Conservation (phyloP, 495 filamentous ascomycete genomes). For the Aspergillus hancockii region DNA sequence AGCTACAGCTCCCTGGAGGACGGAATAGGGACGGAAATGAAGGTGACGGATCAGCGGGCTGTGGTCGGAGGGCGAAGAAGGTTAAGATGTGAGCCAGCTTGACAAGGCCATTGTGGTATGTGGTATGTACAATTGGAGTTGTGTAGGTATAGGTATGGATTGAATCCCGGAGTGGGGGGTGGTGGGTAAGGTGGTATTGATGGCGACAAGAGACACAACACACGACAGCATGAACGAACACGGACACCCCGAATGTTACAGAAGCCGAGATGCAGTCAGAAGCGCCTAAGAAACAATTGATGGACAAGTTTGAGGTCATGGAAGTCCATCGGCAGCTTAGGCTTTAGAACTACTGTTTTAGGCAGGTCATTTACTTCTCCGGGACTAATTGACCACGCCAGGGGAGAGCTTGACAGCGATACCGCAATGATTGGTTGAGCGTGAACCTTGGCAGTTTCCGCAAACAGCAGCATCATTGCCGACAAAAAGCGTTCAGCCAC, state of each 20-base stretch:
- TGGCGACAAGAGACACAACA: background rate
- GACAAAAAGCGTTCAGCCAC: background rate
- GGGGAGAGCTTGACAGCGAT: background rate
- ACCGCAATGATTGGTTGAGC: background rate
- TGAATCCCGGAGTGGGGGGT: background rate
- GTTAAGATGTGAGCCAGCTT: constrained; percentile 10
- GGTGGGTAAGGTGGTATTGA: background rate
- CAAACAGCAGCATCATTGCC: background rate
- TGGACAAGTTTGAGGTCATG: background rate
- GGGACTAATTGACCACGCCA: background rate
- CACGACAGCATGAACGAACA: constrained; percentile 20
- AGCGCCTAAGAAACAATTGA: constrained; percentile 10
- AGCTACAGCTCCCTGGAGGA: constrained; percentile 10
- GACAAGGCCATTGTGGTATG: constrained; percentile 17
- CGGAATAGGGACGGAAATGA: constrained; percentile 16
- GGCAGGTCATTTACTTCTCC: background rate
- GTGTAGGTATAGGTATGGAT: background rate
- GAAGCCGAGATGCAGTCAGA: constrained; percentile 10
- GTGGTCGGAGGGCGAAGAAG: constrained; percentile 8
- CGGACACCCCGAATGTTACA: constrained; percentile 16
- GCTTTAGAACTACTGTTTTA: background rate
- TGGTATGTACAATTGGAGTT: constrained; percentile 14
- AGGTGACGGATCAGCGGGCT: constrained; percentile 20
- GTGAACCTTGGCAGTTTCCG: background rate
- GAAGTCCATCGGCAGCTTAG: background rate